Conservation (phyloP, 371 early-diverging fungal species). For the Rozella allomycis region DNA sequence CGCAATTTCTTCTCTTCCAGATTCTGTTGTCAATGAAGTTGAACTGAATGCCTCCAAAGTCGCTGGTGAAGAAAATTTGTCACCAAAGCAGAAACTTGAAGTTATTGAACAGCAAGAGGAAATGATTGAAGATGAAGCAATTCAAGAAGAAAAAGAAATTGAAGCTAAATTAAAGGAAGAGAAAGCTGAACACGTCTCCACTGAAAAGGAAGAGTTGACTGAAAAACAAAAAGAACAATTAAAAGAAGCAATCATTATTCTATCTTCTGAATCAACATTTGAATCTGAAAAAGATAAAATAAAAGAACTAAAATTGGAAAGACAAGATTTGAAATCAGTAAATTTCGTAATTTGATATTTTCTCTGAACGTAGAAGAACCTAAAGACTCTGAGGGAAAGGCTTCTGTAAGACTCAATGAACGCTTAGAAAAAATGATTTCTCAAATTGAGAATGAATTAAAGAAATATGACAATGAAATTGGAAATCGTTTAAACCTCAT, state of each 20-base stretch:
- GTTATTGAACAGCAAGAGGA: slow-evolving; percentile 86
- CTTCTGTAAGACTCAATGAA: slow-evolving; percentile 6
- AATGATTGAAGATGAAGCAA: slow-evolving; percentile 67
- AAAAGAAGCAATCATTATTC: no score
- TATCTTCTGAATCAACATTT: no score
- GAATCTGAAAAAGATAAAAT: no score
- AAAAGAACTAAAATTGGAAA: no score
- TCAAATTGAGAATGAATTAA: slow-evolving; percentile 40
- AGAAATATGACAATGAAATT: slow-evolving; percentile 14
- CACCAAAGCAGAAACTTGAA: slow-evolving; percentile 75
- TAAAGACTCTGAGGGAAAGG: no score
- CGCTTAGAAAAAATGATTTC: slow-evolving; percentile 22
- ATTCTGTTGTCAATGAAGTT: slow-evolving; percentile 67
- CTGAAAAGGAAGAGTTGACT: no score
- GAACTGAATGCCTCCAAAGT: slow-evolving; percentile 65
- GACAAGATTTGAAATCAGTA: no score
- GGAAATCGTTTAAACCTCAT: slow-evolving; percentile 14
- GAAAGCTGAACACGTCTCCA: no score
- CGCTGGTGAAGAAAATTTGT: slow-evolving; percentile 63
- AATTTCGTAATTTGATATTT: no score
- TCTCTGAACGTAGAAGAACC: no score
- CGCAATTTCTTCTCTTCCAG: slow-evolving; percentile 75
- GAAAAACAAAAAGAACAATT: no score
- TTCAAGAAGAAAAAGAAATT: slow-evolving; percentile 21
- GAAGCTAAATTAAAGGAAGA: no score